Base-by-base conservation (phyloP, 202 grass and related monocot species). In the Panicum hallii region DNA sequence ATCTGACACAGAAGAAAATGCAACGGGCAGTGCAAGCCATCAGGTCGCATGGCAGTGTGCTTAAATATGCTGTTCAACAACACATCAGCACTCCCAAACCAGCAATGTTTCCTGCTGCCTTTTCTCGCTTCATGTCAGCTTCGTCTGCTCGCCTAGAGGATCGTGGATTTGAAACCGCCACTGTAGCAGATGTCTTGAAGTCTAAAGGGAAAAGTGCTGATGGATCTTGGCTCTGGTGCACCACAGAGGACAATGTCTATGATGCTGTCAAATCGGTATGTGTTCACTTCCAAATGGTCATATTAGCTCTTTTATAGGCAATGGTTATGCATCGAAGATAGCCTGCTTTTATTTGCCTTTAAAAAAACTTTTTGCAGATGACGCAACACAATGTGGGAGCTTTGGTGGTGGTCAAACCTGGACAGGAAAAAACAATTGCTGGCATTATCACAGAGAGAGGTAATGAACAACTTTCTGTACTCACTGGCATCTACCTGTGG, bases 371-470 rank as follows among this genome's bases (percentile, higher is more conserved):
- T 79, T 70, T 49, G 66, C 63, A 99, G 97, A 99, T 99, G 97
- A 99, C 97, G 0, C 93, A 99, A 62, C 90, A 99, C 91, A 99
- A 99, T 11, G 97, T 99, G 67, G 97, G 97, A 82, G 97, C 97
- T 85, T 75, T 99, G 84, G 93, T 99, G 72, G 97, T 99, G 5
- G 86, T 99, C 69, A 99, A 96, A 85, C 90, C 97, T 66, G 93
- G 91, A 82, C 43, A 91, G 67, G 84, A 94, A 53, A 91, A 93
- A 78, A 11, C 72, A 70, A 83, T 99, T 79, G 93, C 93, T 69
- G 97, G 97, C 44, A 99, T 99, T 88, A 88, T 99, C 72, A 99
- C 97, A 50, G 97, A 99, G 82, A 99, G 97, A 97, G 97, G 97
- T 99, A 92, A 42, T 82, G 16, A 62, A n/a, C 40, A 64, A 56